A percentile compares a stretch with the other conserved stretches of the same genome.
phyloP scores from a whole-genome alignment of 805 yeast species.

The Suhomyces sp. region DNA sequence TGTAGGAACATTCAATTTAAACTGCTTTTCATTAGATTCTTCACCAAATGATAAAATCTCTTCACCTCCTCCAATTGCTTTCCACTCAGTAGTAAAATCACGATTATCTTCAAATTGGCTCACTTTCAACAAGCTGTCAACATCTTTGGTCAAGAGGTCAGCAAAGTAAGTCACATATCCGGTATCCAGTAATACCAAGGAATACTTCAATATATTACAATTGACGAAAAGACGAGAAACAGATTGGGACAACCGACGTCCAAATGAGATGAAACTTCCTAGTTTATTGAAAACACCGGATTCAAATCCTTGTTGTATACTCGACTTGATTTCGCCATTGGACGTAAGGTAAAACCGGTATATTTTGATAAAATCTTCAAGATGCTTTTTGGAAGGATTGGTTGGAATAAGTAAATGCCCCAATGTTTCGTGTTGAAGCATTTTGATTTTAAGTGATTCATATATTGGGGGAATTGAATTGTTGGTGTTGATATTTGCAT shows the following conservation, averaged over 20 bases:
- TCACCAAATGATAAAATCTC: conserved; percentile 10
- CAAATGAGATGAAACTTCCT: conserved; percentile 63
- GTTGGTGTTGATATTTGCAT: conserved; percentile 56
- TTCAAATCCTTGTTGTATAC: conserved; percentile 54
- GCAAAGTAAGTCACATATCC: conserved; percentile 30
- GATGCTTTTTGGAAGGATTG: conserved; percentile 30
- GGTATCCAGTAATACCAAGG: conserved; percentile 33
- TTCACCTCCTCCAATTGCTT: conserved; percentile 26
- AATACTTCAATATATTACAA: conserved; percentile 31
- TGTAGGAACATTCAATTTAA: neutral
- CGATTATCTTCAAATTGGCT: conserved; percentile 51
- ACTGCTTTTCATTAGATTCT: conserved; percentile 2
- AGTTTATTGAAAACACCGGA: conserved; percentile 64
- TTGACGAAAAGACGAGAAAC: conserved; percentile 39
- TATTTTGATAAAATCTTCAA: conserved; percentile 25
- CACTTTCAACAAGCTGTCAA: conserved; percentile 11
- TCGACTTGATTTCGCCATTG: conserved; percentile 49
- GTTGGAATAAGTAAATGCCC: conserved; percentile 45
- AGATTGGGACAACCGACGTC: conserved; percentile 51
- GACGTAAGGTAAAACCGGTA: conserved; percentile 55
- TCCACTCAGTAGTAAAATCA: conserved; percentile 56
- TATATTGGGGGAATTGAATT: conserved; percentile 52
- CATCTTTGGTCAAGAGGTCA: conserved; percentile 14
- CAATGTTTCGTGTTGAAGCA: conserved; percentile 73
- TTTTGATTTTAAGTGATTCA: conserved; percentile 59